Percentiles rank a stretch among this genome's conserved stretches.
These are phyloP conservation scores for Mycena vulgaris DNA, from an alignment of 768 basidiomycete species.

Conservation along the genomic window DNA sequence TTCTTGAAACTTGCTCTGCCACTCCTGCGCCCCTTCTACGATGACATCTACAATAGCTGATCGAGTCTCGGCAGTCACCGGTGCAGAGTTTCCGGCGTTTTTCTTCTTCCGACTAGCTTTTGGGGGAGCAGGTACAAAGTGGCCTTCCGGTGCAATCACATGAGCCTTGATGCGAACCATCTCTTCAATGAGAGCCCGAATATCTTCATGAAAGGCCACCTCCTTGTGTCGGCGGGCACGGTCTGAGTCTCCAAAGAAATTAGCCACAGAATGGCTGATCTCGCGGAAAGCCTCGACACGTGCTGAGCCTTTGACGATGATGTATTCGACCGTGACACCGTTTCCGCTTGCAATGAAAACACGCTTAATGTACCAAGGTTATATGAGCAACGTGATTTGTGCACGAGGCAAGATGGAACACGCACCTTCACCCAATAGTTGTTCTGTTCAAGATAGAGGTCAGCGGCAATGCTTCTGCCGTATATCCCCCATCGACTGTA, in stretches of 20 bases:
- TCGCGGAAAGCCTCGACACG: conserved; percentile 50
- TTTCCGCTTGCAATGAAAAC: conserved; percentile 45
- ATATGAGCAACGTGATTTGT: neutral
- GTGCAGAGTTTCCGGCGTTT: neutral
- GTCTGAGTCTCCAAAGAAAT: conserved; percentile 44
- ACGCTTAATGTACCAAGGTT: conserved; percentile 28
- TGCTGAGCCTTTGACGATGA: conserved; percentile 47
- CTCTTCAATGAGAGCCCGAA: conserved; percentile 41
- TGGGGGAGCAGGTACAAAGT: conserved; percentile 31
- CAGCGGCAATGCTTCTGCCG: too few relatives aligned
- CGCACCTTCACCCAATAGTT: conserved; percentile 49
- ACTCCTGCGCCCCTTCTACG: conserved; percentile 36
- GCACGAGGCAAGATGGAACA: neutral
- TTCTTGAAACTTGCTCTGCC: conserved; percentile 42
- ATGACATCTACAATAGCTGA: conserved; percentile 38
- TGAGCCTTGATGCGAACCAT: conserved; percentile 35
- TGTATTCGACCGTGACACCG: conserved; percentile 44
- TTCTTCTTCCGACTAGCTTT: conserved; percentile 28
- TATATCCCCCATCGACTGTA: too few relatives aligned
- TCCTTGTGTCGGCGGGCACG: conserved; percentile 41
- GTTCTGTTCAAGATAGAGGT: too few relatives aligned
- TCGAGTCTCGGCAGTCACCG: neutral
- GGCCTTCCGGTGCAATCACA: conserved; percentile 3
- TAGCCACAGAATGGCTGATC: too few relatives aligned
- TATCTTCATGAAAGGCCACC: conserved; percentile 40